A percentile compares a stretch with the other conserved stretches of the same genome.
These are phyloP conservation scores for Barnettozyma botsteinii DNA, from an alignment of 805 yeast species.

Conservation along the genomic window DNA sequence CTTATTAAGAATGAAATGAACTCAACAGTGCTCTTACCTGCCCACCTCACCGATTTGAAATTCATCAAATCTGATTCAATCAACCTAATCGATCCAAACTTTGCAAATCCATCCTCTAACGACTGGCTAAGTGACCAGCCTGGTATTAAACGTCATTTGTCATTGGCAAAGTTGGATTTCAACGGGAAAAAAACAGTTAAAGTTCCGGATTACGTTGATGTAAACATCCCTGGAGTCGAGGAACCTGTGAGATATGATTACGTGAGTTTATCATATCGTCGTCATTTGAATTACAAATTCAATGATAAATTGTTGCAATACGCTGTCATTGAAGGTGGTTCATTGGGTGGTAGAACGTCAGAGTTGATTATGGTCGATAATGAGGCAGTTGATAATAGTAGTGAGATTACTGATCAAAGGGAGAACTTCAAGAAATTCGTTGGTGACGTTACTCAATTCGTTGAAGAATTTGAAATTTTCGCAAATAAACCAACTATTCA, in stretches of 20 bases:
- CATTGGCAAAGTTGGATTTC: slow-evolving; percentile 34
- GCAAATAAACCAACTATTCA: background rate
- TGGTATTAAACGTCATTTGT: slow-evolving; percentile 37
- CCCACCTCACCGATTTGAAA: slow-evolving; percentile 37
- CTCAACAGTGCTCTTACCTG: slow-evolving; percentile 38
- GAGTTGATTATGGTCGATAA: slow-evolving; percentile 45
- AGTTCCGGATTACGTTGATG: slow-evolving; percentile 35
- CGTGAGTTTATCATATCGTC: slow-evolving; percentile 37
- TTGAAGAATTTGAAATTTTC: slow-evolving; percentile 8
- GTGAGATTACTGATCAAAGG: no score
- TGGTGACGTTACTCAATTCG: slow-evolving; percentile 16
- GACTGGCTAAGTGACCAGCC: slow-evolving; percentile 32
- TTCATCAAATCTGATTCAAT: slow-evolving; percentile 24
- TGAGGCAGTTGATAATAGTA: no score
- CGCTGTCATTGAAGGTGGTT: slow-evolving; percentile 50
- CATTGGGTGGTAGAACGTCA: slow-evolving; percentile 45
- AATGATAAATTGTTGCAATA: slow-evolving; percentile 34
- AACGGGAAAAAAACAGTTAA: slow-evolving; percentile 31
- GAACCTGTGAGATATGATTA: slow-evolving; percentile 38
- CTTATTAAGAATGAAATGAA: slow-evolving; percentile 42
- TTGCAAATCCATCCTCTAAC: slow-evolving; percentile 9
- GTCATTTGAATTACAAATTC: slow-evolving; percentile 38
- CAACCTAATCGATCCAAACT: slow-evolving; percentile 12
- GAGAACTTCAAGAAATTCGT: slow-evolving; percentile 15
- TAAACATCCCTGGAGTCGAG: slow-evolving; percentile 33